phyloP scores from a whole-genome alignment of 2,329 filamentous ascomycete genomes.

The Rutstroemia sp. region DNA sequence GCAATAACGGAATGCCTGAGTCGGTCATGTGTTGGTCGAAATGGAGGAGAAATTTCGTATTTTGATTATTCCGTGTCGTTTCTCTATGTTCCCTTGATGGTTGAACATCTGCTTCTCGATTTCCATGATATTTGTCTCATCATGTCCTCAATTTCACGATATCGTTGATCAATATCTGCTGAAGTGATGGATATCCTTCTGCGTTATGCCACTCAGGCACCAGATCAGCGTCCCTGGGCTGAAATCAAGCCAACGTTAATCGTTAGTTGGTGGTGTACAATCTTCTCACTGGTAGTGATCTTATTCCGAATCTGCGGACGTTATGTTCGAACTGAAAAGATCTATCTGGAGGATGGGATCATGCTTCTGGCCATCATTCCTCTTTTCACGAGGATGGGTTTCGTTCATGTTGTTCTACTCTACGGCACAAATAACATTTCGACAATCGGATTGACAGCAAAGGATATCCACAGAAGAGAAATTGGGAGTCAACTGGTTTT shows the following conservation, averaged over 20 bases:
- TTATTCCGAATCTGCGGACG: constrained; percentile 70
- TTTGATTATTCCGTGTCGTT: background rate
- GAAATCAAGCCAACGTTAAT: constrained; percentile 79
- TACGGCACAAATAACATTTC: constrained; percentile 86
- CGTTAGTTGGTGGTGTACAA: constrained; percentile 90
- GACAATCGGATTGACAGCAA: constrained; percentile 43
- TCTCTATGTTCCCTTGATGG: background rate
- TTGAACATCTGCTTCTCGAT: background rate
- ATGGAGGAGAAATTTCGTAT: no score
- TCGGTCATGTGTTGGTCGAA: no score
- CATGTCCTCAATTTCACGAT: background rate
- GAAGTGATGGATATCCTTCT: constrained; percentile 21
- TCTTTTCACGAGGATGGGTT: constrained; percentile 72
- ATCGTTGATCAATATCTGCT: background rate
- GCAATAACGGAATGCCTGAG: no score
- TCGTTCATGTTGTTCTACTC: constrained; percentile 77
- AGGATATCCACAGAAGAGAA: constrained; percentile 53
- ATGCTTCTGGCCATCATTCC: constrained; percentile 76
- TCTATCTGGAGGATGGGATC: constrained; percentile 83
- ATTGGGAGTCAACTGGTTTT: constrained; percentile 79
- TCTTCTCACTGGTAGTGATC: constrained; percentile 76
- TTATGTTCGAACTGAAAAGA: constrained; percentile 74
- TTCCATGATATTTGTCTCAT: background rate
- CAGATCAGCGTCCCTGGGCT: constrained; percentile 18
- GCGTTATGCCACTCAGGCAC: constrained; percentile 18